A percentile compares a stretch with the other conserved stretches of the same genome.
Conservation (phyloP, 805 yeast genomes). For the Priceomyces carsonii region DNA sequence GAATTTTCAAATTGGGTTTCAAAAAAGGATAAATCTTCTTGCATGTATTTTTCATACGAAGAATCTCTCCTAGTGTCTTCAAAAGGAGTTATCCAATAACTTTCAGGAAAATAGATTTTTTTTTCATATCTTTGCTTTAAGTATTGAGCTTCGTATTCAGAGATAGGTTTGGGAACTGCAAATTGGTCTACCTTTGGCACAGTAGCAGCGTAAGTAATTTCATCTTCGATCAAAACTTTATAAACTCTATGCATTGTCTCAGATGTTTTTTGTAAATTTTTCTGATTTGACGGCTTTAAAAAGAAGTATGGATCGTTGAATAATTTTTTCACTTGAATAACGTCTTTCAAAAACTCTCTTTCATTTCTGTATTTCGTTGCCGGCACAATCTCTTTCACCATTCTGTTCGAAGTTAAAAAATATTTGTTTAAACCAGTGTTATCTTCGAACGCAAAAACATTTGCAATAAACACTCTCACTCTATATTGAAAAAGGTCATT, state of each 20-base stretch:
- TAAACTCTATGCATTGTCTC: constrained; percentile 28
- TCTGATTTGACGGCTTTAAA: constrained; percentile 20
- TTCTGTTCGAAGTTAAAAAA: constrained; percentile 31
- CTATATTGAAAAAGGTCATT: constrained; percentile 39
- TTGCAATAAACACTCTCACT: constrained; percentile 34
- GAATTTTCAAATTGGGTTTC: constrained; percentile 25
- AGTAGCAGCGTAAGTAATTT: constrained; percentile 18
- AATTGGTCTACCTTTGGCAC: constrained; percentile 18
- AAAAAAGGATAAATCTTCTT: constrained; percentile 25
- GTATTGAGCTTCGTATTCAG: constrained; percentile 15
- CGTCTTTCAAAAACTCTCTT: constrained; percentile 30
- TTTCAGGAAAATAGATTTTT: constrained; percentile 34
- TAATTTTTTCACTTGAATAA: constrained; percentile 27
- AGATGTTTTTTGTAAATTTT: constrained; percentile 20
- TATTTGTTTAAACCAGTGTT: constrained; percentile 46
- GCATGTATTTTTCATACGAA: constrained; percentile 15
- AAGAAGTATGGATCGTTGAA: constrained; percentile 37
- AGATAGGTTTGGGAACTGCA: constrained; percentile 13
- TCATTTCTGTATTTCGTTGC: constrained; percentile 21
- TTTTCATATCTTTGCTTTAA: constrained; percentile 19
- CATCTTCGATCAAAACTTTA: constrained; percentile 31
- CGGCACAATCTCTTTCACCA: constrained; percentile 21
- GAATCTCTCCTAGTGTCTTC: constrained; percentile 18
- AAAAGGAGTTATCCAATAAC: constrained; percentile 35
- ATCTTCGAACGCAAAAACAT: constrained; percentile 38